Evolutionary conservation across 2,329 filamentous ascomycete species (phyloP), one percentile per base, ranked within the genome.

Genomic region (Saccharata proteae): DNA sequence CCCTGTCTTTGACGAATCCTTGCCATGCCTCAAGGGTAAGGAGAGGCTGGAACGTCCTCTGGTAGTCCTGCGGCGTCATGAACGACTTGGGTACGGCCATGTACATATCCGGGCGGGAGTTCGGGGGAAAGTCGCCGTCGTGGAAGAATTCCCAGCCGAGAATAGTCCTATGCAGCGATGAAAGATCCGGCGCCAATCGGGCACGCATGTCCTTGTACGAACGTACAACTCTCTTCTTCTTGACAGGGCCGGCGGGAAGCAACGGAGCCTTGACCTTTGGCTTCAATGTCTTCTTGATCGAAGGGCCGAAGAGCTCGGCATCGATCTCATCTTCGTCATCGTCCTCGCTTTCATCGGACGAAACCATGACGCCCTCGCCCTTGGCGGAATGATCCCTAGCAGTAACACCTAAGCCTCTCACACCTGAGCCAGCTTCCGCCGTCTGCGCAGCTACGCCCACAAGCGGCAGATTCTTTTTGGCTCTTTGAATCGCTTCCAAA

Each of bases 61-160:
- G 82, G 51, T 98, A 98, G 29, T 81, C 76, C 25, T 62, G 61
- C 1, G 85, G 80, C 43, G 84, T 77, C 16, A 64, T 55, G 56
- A 93, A 98, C 1, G 73, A 74, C 38, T 82, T 78, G 4, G 79
- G 76, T 8, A 98, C 88, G 32, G 74, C 65, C 27, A 69, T 74
- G 48, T 88, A 93, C 26, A 74, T 67, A 28, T 77, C 75, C 11
- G 74, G 74, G 30, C 73, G 77, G 5, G 69, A 67, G 35, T 67
- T 71, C 0, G 90, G 86, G 5, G 90, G 90, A 37, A 86, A 80
- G 46, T 86, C 83, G 16, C 85, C 84, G 26, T 75, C 64, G 47
- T 93, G 81, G 54, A 94, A 98, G 42, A 92, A 93, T 42, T 98
- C 82, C 90, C 90, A 98, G 34, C 80, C 72, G 3, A 98, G 71